Evolutionary conservation across 2,329 filamentous ascomycete species (phyloP).

Genomic region (Fusarium torulosum): DNA sequence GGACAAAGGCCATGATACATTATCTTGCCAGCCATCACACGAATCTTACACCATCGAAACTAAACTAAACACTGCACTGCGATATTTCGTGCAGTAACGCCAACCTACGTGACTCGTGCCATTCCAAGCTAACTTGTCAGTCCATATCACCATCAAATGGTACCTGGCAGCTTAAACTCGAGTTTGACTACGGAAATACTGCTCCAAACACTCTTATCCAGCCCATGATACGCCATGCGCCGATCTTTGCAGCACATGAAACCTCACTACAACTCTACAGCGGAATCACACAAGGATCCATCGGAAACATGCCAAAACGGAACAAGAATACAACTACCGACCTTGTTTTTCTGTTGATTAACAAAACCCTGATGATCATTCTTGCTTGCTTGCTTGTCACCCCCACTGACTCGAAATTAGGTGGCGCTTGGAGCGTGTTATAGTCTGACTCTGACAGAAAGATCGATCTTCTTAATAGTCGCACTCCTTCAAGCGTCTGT

Average conservation of each 20-base stretch:
- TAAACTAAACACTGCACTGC: constrained; percentile 1
- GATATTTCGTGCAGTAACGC: constrained; percentile 2
- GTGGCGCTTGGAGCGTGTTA: constrained; percentile 36
- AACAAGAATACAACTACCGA: constrained; percentile 6
- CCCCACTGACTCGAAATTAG: constrained; percentile 35
- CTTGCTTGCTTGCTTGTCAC: not conserved
- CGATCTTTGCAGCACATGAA: constrained; percentile 19
- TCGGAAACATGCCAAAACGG: constrained; percentile 7
- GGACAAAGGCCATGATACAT: not conserved
- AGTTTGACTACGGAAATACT: not conserved
- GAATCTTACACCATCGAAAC: constrained; percentile 4
- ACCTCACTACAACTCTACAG: constrained; percentile 7
- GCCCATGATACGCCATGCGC: constrained; percentile 9
- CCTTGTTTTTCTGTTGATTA: not conserved
- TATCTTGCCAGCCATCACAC: not conserved
- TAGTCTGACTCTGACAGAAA: not conserved
- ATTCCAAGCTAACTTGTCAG: not conserved
- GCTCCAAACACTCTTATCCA: constrained; percentile 3
- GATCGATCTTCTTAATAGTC: constrained; percentile 24
- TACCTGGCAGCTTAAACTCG: not conserved
- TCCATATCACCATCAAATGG: constrained; percentile 1
- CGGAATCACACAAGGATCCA: constrained; percentile 10
- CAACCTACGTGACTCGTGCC: not conserved
- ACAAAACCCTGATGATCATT: constrained; percentile 13
- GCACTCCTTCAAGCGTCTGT: constrained; percentile 8